Evolutionary conservation across 2,329 filamentous ascomycete species (phyloP), one percentile per base, ranked within the genome.

Genomic region (Chaetomium olivaceum): DNA sequence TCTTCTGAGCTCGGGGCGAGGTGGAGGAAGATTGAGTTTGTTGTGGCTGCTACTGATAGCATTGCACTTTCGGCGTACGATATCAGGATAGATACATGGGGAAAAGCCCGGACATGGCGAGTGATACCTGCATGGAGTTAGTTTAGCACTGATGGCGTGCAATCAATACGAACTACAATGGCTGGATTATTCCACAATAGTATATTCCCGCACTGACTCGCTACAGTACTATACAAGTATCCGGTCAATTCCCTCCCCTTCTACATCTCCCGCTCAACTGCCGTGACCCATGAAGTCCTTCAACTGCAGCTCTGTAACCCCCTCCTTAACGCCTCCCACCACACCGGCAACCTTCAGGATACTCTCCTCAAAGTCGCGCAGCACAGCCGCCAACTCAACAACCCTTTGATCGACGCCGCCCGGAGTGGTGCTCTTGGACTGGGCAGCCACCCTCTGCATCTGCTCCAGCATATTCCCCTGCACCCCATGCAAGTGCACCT

Each of bases 301-400:
- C 48, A 84, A 72, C 70, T 85, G 83, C 61, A 89, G 74, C 68
- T 82, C 82, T 62, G 87, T 87, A 64, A 89, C 81, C 43, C 83
- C 83, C 74, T 90, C 88, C 67, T 86, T 84, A 4, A 82, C 82
- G 56, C 78, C 78, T 2, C 86, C 87, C 58, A 90, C 82, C 63
- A 86, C 82, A 27, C 82, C 81, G 5, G 88, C 88, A 63, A 89
- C 87, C 61, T 85, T 83, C 63, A 89, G 75, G 63, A 90, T 88
- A 64, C 87, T 84, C 70, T 84, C 81, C 76, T 90, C 87, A 67
- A 90, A 88, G 70, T 90, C 88, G 21, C 83, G 80, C 69, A 90
- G 80, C 52, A 88, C 87, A 14, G 81, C 82, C 19, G 84, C 84
- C 54, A 89, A 78, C 73, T 85, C 82, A 43, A 80, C 76, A 23